Base-by-base conservation (phyloP, 2,329 filamentous ascomycete genomes). In the Nectriaceae sp. region DNA sequence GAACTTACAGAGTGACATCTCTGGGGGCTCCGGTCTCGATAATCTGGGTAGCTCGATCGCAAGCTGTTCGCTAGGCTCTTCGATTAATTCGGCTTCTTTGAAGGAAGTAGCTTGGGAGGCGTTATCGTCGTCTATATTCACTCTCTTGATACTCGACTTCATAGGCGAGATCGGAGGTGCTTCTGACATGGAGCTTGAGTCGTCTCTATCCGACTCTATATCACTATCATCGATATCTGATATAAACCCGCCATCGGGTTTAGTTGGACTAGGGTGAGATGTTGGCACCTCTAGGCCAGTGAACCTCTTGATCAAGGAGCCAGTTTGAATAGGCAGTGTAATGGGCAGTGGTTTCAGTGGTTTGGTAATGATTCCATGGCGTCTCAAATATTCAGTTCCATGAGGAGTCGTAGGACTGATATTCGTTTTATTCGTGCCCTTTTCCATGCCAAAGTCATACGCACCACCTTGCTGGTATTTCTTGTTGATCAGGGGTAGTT, bases 401-500 rank as follows among this genome's bases (percentile, higher is more conserved):
- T 76, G 71, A 6, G 76, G 69, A 15, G 64, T 63, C 13, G 68
- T 68, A 4, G 61, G 55, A 21, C 65, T 64, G 35, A 56, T 54
- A 35, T 57, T 69, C 18, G 55, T 50, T 26, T 60, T 67, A 39
- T 61, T 63, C 35, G 67, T 61, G 36, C 60, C 24, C 45, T 64
- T 58, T 18, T 66, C 60, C 56, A 69, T 62, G 42, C 62, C 62
- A 61, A 63, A 79, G 49, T 79, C 74, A 51, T 80, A 84, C 2
- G 75, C 71, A 13, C 81, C 81, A 4, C 76, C 78, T 39, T 76
- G 74, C 54, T 80, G 75, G 53, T 84, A 84, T 55, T 84, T 84
- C 53, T 77, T 80, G 53, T 78, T 81, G 37, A 80, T 78, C 46
- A 76, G 64, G 1, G 79, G 75, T 24, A 83, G 66, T 15, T 71